Conservation (phyloP, 139 green algal species). For the Trebouxia sp. region DNA sequence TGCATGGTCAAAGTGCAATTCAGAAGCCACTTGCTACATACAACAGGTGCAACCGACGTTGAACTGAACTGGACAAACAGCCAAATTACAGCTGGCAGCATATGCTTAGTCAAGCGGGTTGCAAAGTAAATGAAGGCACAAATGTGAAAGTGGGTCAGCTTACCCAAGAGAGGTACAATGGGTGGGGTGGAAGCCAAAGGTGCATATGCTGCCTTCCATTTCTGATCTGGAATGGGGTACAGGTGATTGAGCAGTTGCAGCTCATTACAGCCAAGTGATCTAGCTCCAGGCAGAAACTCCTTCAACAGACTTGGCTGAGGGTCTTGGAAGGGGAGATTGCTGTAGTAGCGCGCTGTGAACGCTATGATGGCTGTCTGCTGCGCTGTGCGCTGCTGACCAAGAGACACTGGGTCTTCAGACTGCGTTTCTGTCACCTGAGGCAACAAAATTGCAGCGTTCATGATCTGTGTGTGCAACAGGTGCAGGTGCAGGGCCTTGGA, state of each 20-base stretch:
- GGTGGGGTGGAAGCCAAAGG: conserved; percentile 41
- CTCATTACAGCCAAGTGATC: conserved; percentile 70
- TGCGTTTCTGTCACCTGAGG: conserved; percentile 34
- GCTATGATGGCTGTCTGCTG: conserved; percentile 66
- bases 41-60: no score
- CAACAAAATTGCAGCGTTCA: background rate
- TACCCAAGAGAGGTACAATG: conserved; percentile 64
- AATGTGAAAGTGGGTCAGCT: background rate
- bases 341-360: conserved; percentile 60
- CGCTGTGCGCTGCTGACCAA: conserved; percentile 10
- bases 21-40: background rate
- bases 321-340: conserved; percentile 64
- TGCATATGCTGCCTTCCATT: conserved; percentile 54
- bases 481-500: no score
- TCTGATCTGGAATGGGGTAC: conserved; percentile 49
- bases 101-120: no score
- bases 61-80: no score
- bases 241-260: conserved; percentile 68
- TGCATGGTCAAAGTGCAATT: no score
- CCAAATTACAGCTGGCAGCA: no score
- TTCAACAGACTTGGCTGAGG: conserved; percentile 62
- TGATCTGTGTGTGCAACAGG: background rate
- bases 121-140: no score
- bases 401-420: conserved; percentile 10
- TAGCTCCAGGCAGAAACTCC: conserved; percentile 74